Conservation (phyloP, 805 yeast species). For the Starmerella cellae region DNA sequence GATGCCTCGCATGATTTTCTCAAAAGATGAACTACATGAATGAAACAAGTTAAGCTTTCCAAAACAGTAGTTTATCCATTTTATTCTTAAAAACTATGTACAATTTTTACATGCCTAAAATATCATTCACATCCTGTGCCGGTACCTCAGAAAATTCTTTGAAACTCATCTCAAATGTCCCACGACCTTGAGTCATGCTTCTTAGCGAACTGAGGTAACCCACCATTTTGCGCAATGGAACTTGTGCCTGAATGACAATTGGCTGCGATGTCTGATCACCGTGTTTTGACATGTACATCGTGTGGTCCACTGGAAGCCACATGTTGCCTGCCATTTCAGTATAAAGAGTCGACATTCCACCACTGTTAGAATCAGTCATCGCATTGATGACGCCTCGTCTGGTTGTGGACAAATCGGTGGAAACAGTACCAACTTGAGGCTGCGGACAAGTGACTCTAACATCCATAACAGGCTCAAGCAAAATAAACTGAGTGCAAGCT, state of each 20-base stretch:
- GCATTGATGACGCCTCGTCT: slow-evolving; percentile 63
- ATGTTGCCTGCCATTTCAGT: slow-evolving; percentile 38
- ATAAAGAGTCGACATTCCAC: slow-evolving; percentile 13
- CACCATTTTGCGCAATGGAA: slow-evolving; percentile 80
- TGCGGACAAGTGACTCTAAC: slow-evolving; percentile 54
- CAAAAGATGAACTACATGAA: no score
- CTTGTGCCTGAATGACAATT: slow-evolving; percentile 50
- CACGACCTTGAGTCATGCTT: slow-evolving; percentile 81
- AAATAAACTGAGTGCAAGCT: slow-evolving; percentile 30
- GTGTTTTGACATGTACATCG: slow-evolving; percentile 32
- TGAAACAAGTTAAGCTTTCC: no score
- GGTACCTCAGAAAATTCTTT: slow-evolving; percentile 59
- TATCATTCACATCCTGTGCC: slow-evolving; percentile 33
- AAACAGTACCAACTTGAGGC: slow-evolving; percentile 58
- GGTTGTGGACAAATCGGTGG: slow-evolving; percentile 69
- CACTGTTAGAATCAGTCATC: slow-evolving; percentile 48
- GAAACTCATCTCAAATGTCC: slow-evolving; percentile 66
- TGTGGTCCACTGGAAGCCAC: slow-evolving; percentile 32
- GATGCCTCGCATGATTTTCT: no score
- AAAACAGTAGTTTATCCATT: no score
- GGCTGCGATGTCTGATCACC: slow-evolving; percentile 19
- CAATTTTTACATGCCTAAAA: slow-evolving; percentile 11
- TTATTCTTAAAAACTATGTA: no score
- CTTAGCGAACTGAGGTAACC: slow-evolving; percentile 71
- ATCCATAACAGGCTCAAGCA: slow-evolving; percentile 82